Evolutionary conservation across 805 yeast genomes (phyloP), one percentile per base, ranked within the genome.

Genomic region (Starmerella asiatica): DNA sequence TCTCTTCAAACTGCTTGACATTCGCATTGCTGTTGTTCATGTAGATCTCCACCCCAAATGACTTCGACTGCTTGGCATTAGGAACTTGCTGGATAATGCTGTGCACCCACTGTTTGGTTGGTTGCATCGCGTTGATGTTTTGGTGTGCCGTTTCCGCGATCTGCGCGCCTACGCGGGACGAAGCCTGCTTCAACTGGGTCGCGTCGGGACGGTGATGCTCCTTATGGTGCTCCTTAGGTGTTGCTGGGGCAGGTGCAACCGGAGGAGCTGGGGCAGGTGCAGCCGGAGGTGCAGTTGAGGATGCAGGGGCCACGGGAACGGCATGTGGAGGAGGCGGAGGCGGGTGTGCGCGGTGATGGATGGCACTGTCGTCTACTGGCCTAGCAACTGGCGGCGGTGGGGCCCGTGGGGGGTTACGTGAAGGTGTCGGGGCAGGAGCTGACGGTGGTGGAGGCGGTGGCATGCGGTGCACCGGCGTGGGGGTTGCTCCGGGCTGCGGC

Each of bases 21-120:
- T 64, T 51, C 33, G 73, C 68, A 52, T 67, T 68, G 43, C 65
- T 68, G 51, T 61, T 48, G 49, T 70, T 79, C 47, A 66, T 63
- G 59, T 76, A 85, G 45, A 79, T 67, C 18, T 71, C 67, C n/a
- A 70, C 77, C 29, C 97, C 97, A 56, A 64, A 36, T 7, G 31
- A n/a, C 2, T 29, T 30, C 3, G 32, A 14, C 9, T 29, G 18
- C 21, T 38, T 23, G 11, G 35, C 38, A 14, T 20, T 15, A 9
- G 38, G 38, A 4, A 41, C 44, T 12, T 28, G 9, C 15, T 28
- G 24, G 7, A 41, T 17, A 3, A 17, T 29, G 17, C 32, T 24
- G 29, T 16, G 23, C 2, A 23, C 26, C 29, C 42, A 29, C 12
- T 21, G 40, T 2, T n/a, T n/a, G 28, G 40, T 32, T 16, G 36